These are phyloP conservation scores for Vaccinium myrtillus DNA, from an alignment of 148 eudicot genomes.

Conservation along the genomic window DNA sequence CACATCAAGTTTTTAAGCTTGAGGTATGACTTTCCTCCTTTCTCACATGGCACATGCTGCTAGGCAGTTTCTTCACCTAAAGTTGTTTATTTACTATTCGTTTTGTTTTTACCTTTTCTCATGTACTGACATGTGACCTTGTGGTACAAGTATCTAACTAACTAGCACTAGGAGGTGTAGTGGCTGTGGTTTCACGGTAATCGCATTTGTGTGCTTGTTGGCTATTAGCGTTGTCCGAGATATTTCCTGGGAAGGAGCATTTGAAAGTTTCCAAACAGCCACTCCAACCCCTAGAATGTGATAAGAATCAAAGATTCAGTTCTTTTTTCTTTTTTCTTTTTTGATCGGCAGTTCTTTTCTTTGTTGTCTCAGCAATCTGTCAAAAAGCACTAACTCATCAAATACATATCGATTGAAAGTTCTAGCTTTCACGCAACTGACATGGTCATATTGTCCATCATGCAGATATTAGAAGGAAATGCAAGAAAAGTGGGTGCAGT, in stretches of 20 bases:
- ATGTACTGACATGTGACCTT: background rate
- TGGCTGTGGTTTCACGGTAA: background rate
- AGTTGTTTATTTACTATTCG: background rate
- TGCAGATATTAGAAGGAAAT: constrained; percentile 87
- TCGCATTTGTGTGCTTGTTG: background rate
- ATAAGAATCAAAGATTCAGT: background rate
- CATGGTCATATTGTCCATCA: background rate
- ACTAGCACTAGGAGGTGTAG: background rate
- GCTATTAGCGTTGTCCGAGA: background rate
- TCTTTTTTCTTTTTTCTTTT: constrained; percentile 11
- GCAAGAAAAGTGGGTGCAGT: constrained; percentile 34
- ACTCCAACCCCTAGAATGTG: background rate
- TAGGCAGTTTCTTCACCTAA: constrained; percentile 11
- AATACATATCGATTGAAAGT: constrained; percentile 8
- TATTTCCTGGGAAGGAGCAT: background rate
- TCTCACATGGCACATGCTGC: background rate
- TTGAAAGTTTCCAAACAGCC: background rate
- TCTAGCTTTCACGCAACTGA: background rate
- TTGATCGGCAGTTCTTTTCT: constrained; percentile 4
- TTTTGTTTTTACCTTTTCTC: background rate
- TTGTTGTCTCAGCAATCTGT: background rate
- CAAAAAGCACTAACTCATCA: constrained; percentile 30
- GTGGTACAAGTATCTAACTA: background rate
- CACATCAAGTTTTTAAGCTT: constrained; percentile 62
- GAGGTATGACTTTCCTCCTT: constrained; percentile 50